Evolutionary conservation across 2,329 filamentous ascomycete genomes (phyloP), one percentile per base, ranked within the genome.

Genomic region (Neonectria faginata): DNA sequence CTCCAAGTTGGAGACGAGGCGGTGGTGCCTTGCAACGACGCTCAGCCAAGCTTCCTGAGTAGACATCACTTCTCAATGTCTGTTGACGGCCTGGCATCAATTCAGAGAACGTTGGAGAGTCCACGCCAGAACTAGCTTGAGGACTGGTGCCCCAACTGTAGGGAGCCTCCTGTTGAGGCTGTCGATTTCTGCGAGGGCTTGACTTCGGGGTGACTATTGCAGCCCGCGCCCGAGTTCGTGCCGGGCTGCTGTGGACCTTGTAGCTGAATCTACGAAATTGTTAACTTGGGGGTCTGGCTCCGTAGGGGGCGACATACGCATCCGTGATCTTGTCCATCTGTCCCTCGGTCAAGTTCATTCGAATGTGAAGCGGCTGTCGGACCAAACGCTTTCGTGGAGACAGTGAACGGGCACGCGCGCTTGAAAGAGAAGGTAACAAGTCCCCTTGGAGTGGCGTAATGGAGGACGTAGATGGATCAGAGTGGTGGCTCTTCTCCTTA

Each of bases 281-380:
- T 75, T 41, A 74, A 66, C 29, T 29, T 14, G 7, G 7, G 3
- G 14, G 20, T 48, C 16, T 7, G 16, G 11, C 16, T 5, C 10
- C 6, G 41, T 54, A 3, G 12, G 18, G 14, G 33, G 10, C 20
- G 31, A 56, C 81, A 65, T 77, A 85, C 84, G 79, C 81, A 52
- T 82, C 78, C 3, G 83, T 80, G 47, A 85, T 75, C 63, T 77
- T 82, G 60, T 85, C 80, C 77, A 85, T 80, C 64, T 85, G 82
- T 0, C 78, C 79, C 50, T 85, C 81, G 5, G 83, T 85, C 59
- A 85, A 67, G 65, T 83, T 84, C 68, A 85, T 78, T 25, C 82
- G 81, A 31, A 85, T 79, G 42, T 82, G 79, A 20, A 85, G 74
- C 2, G 79, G 79, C 48, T 81, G 78, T 20, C 79, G 76, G 18